A percentile compares a stretch with the other conserved stretches of the same genome.
Conservation (phyloP, 805 yeast genomes). For the Pichia exigua region DNA sequence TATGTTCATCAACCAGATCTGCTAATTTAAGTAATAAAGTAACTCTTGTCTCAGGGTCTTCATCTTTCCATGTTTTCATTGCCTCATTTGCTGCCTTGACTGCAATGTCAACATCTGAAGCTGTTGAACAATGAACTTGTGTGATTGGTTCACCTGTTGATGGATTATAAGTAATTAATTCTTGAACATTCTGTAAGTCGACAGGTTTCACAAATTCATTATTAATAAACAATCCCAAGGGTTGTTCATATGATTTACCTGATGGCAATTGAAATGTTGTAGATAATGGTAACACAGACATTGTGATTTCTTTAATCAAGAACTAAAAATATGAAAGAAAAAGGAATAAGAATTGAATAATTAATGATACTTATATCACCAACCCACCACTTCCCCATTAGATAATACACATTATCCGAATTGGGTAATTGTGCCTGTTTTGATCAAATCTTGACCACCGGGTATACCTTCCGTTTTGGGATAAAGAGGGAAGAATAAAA, state of each 20-base stretch:
- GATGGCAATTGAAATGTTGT: conserved; percentile 31
- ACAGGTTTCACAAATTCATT: conserved; percentile 37
- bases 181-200: conserved; percentile 25
- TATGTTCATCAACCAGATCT: conserved; percentile 40
- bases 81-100: conserved; percentile 43
- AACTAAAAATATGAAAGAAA: no score
- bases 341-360: neutral
- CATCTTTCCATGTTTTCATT: conserved; percentile 39
- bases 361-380: no score
- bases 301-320: no score
- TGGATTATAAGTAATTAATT: conserved; percentile 40
- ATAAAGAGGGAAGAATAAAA: no score
- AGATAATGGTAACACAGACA: neutral
- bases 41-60: conserved; percentile 34
- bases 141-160: conserved; percentile 41
- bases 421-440: no score
- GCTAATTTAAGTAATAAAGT: conserved; percentile 39
- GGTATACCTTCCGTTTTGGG: no score
- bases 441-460: no score
- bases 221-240: conserved; percentile 56
- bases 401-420: no score
- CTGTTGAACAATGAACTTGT: conserved; percentile 39
- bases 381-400: no score
- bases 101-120: conserved; percentile 42
- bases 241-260: conserved; percentile 44